A percentile compares a stretch with the other conserved stretches of the same genome.
Evolutionary conservation across 2,329 filamentous ascomycete genomes (phyloP).

Genomic region (Stachybotrys echinatus): DNA sequence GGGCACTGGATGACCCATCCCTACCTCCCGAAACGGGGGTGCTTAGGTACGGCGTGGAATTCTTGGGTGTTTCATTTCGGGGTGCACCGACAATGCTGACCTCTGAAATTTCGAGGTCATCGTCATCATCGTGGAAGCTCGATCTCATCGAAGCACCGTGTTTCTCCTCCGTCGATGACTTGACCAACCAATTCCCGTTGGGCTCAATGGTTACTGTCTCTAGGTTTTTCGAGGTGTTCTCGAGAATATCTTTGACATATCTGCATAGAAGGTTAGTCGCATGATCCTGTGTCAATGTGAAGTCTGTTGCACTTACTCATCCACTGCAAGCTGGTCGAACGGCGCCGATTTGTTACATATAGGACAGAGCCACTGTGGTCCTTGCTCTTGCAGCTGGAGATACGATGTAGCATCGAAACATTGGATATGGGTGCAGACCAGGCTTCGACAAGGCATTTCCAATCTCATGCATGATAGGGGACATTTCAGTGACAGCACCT

Average conservation of each 20-base stretch:
- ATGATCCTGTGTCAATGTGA: neutral
- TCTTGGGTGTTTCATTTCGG: constrained; percentile 30
- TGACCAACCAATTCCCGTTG: constrained; percentile 66
- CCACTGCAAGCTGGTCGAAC: constrained; percentile 79
- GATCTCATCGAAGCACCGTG: constrained; percentile 18
- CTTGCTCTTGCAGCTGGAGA: constrained; percentile 90
- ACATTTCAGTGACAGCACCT: constrained; percentile 86
- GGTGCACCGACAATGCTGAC: constrained; percentile 28
- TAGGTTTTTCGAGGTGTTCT: constrained; percentile 61
- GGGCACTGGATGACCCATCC: constrained; percentile 28
- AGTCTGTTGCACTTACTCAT: constrained; percentile 57
- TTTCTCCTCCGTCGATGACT: constrained; percentile 25
- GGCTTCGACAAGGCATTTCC: constrained; percentile 70
- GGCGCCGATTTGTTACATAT: constrained; percentile 81
- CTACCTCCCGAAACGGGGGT: constrained; percentile 31
- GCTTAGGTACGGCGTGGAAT: constrained; percentile 25
- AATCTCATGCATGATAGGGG: constrained; percentile 85
- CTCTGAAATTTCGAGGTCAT: constrained; percentile 45
- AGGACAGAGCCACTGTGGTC: constrained; percentile 93
- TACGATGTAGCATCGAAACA: constrained; percentile 95
- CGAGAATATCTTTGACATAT: constrained; percentile 83
- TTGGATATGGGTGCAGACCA: constrained; percentile 80
- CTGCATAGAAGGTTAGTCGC: constrained; percentile 32
- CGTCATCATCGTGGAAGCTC: constrained; percentile 35
- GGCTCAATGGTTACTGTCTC: constrained; percentile 91